Evolutionary conservation across 1,139 yeast species (phyloP).

Genomic region (Scheffersomyces parashehatae): DNA sequence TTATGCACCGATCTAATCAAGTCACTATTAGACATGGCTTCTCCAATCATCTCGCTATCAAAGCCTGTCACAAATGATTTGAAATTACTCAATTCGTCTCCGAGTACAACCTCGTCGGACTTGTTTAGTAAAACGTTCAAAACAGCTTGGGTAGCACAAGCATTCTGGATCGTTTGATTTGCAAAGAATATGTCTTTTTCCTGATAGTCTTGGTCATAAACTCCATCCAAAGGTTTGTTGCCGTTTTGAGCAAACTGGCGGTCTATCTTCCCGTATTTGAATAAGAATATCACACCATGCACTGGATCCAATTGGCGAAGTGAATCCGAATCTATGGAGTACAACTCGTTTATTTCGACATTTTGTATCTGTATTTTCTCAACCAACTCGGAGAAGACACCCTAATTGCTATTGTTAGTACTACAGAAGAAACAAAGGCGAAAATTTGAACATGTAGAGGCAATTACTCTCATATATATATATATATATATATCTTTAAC

Average conservation of each 20-base stretch:
- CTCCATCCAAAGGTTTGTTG: conserved; percentile 44
- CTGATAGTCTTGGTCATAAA: conserved; percentile 41
- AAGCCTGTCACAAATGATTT: conserved; percentile 54
- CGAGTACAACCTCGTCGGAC: conserved; percentile 43
- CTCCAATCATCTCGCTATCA: conserved; percentile 63
- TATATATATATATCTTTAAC: too few species aligned
- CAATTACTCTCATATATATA: too few species aligned
- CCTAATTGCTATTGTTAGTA: conserved; percentile 31
- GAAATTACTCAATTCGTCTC: conserved; percentile 51
- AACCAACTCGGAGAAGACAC: conserved; percentile 68
- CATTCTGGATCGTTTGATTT: conserved; percentile 65
- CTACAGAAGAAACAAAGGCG: not conserved
- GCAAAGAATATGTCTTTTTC: conserved; percentile 56
- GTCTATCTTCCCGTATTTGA: conserved; percentile 55
- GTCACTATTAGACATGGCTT: conserved; percentile 63
- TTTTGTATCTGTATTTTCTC: conserved; percentile 57
- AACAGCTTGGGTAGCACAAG: conserved; percentile 82
- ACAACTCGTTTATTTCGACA: conserved; percentile 62
- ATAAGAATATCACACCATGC: conserved; percentile 64
- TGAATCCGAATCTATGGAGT: conserved; percentile 52
- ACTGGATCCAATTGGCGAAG: conserved; percentile 43
- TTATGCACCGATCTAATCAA: conserved; percentile 60
- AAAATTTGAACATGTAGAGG: too few species aligned
- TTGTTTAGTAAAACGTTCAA: conserved; percentile 53
- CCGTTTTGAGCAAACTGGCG: conserved; percentile 26